phyloP scores from a whole-genome alignment of 202 grass and related monocot genomes.

The Bolboschoenoplectus hybrid region DNA sequence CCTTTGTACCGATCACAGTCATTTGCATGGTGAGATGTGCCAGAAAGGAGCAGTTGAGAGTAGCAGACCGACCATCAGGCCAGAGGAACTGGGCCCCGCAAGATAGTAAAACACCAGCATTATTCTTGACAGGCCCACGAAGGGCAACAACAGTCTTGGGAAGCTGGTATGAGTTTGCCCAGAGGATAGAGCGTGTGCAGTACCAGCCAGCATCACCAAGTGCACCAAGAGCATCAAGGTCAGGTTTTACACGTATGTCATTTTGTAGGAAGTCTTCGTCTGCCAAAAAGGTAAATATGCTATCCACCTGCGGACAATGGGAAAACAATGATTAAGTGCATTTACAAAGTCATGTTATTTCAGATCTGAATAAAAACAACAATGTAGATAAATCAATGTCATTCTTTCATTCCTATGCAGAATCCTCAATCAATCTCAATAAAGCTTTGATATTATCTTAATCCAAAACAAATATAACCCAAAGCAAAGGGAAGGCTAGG shows the following conservation, averaged over 20 bases:
- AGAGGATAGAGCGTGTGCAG: slow-evolving; percentile 77
- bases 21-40: slow-evolving; percentile 63
- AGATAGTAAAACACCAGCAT: slow-evolving; percentile 56
- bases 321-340: slow-evolving; percentile 15
- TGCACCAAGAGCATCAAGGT: slow-evolving; percentile 72
- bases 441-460: slow-evolving; percentile 3
- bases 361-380: background rate
- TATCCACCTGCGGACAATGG: slow-evolving; percentile 52
- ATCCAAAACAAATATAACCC: background rate
- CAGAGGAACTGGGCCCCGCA: slow-evolving; percentile 72
- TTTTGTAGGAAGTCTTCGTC: slow-evolving; percentile 72
- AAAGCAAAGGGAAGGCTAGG: background rate
- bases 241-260: slow-evolving; percentile 86
- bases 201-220: slow-evolving; percentile 84
- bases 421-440: background rate
- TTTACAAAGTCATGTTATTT: slow-evolving; percentile 1
- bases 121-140: slow-evolving; percentile 52
- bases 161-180: slow-evolving; percentile 68
- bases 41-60: slow-evolving; percentile 77
- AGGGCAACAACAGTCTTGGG: slow-evolving; percentile 59
- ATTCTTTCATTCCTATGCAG: background rate
- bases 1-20: slow-evolving; percentile 60
- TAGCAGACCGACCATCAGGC: slow-evolving; percentile 56
- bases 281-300: slow-evolving; percentile 49
- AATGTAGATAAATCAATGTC: background rate